Percentiles rank a stretch among this genome's conserved stretches.
Evolutionary conservation across 129 eudicot species (phyloP).

Genomic region (Flaveria bidentis): DNA sequence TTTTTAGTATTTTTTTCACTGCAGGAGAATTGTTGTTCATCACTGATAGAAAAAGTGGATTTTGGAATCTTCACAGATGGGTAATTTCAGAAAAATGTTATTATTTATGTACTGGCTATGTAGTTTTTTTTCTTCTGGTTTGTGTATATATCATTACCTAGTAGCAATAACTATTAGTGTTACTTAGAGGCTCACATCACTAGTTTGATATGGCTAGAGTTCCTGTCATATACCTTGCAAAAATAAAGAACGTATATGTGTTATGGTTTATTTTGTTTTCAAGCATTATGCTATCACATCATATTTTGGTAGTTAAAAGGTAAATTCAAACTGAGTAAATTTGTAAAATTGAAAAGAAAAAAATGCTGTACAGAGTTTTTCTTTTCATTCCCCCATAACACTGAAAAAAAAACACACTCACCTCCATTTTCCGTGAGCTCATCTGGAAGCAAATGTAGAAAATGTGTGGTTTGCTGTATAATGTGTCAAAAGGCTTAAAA

Average conservation of each 20-base stretch:
- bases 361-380: not conserved
- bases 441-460: not conserved
- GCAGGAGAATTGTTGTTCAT: conserved; percentile 90
- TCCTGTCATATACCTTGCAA: conserved; percentile 1
- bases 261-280: not conserved
- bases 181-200: not conserved
- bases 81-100: conserved; percentile 39
- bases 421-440: not conserved
- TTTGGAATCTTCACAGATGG: conserved; percentile 96
- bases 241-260: not conserved
- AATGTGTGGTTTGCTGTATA: not conserved
- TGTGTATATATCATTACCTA: not conserved
- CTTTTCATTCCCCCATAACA: not conserved
- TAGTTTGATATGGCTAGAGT: not conserved
- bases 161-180: not conserved
- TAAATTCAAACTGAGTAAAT: conserved; percentile 6
- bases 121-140: conserved; percentile 1
- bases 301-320: conserved; percentile 5
- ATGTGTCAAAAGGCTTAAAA: not conserved
- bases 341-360: not conserved
- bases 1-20: conserved; percentile 25
- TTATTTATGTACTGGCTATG: not conserved
- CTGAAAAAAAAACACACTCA: not conserved
- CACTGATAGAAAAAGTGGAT: conserved; percentile 82
- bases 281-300: conserved; percentile 3